phyloP scores from a whole-genome alignment of 2,329 filamentous ascomycete genomes.

The Fusarium sp. region DNA sequence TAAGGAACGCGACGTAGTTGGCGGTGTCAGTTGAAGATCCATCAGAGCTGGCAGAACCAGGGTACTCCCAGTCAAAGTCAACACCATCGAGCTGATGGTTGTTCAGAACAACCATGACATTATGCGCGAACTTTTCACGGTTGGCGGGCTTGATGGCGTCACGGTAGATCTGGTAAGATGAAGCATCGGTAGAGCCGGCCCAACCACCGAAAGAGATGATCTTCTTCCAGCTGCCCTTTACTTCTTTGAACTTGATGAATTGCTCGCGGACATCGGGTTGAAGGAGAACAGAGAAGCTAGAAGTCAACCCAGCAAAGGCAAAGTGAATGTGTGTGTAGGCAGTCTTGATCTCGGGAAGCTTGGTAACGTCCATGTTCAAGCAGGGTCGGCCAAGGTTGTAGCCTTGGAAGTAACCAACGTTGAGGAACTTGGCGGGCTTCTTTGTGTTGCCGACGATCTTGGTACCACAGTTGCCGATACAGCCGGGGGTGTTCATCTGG shows the following conservation, averaged over 20 bases:
- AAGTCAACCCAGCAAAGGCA: constrained; percentile 48
- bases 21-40: constrained; percentile 50
- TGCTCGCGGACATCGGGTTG: constrained; percentile 43
- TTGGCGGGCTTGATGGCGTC: constrained; percentile 52
- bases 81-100: constrained; percentile 57
- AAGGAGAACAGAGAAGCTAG: constrained; percentile 29
- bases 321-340: constrained; percentile 53
- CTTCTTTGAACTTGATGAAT: constrained; percentile 49
- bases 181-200: constrained; percentile 49
- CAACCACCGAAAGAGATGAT: constrained; percentile 55
- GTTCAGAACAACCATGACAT: constrained; percentile 56
- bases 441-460: constrained; percentile 48
- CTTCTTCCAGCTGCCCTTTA: constrained; percentile 48
- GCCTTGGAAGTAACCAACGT: constrained; percentile 52
- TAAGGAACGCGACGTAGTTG: constrained; percentile 54
- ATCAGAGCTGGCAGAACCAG: constrained; percentile 46
- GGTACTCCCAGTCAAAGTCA: constrained; percentile 63
- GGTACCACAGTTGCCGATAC: constrained; percentile 52
- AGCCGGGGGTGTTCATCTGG: constrained; percentile 43
- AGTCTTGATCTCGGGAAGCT: constrained; percentile 36
- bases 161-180: constrained; percentile 47
- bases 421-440: constrained; percentile 44
- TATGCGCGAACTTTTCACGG: constrained; percentile 52
- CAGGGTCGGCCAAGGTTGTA: constrained; percentile 50
- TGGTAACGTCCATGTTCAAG: constrained; percentile 49